Percentiles rank a stretch among this genome's conserved stretches.
phyloP scores from a whole-genome alignment of 2,329 filamentous ascomycete genomes.

The Fusarium albidum region DNA sequence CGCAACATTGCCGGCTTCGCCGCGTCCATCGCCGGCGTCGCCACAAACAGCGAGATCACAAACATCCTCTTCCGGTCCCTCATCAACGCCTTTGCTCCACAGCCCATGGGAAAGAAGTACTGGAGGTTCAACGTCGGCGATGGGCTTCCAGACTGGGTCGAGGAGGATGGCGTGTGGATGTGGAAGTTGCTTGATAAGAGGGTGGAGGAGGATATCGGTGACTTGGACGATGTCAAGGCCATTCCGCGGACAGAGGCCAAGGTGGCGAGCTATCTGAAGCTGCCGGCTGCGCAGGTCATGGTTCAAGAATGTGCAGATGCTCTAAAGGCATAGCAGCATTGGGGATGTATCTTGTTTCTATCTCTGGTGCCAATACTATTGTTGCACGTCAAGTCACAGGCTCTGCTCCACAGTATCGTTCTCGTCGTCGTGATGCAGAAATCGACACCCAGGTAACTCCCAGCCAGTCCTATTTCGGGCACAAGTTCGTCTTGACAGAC shows the following conservation, averaged over 20 bases:
- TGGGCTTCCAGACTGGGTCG: slow-evolving; percentile 13
- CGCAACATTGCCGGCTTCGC: background rate
- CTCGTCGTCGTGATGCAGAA: no score
- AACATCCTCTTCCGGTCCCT: slow-evolving; percentile 20
- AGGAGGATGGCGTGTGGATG: slow-evolving; percentile 1
- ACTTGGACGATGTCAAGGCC: background rate
- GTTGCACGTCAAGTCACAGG: no score
- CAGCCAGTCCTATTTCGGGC: no score
- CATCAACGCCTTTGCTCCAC: slow-evolving; percentile 18
- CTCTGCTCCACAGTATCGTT: no score
- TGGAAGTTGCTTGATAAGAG: background rate
- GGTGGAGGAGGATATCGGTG: background rate
- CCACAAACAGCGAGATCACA: slow-evolving; percentile 17
- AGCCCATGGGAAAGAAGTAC: slow-evolving; percentile 15
- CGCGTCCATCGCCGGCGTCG: slow-evolving; percentile 3
- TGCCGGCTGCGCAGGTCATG: background rate
- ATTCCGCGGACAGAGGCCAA: background rate
- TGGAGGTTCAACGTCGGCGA: slow-evolving; percentile 19
- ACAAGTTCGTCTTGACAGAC: no score
- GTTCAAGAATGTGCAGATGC: background rate
- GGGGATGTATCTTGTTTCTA: no score
- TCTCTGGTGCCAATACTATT: no score
- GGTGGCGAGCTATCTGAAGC: background rate
- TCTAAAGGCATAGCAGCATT: background rate
- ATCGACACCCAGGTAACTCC: no score